Evolutionary conservation across 805 yeast species (phyloP).

Genomic region (Candida golubevii): DNA sequence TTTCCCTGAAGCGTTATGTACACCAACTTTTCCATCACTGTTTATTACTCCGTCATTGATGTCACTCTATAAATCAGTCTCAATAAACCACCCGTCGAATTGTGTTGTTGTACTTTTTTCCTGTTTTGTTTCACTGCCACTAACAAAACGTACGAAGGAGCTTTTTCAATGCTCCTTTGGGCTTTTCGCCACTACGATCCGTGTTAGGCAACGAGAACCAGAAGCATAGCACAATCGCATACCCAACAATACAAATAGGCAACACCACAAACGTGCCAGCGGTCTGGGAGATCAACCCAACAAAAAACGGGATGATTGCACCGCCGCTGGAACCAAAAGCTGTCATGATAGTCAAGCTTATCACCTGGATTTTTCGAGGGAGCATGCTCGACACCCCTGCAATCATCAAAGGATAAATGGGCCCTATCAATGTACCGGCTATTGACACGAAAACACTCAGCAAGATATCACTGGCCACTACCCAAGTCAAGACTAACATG

Average conservation of each 20-base stretch:
- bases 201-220: slow-evolving; percentile 19
- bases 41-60: no score
- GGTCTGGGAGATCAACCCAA: slow-evolving; percentile 20
- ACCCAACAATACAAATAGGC: slow-evolving; percentile 20
- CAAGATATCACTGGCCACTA: slow-evolving; percentile 10
- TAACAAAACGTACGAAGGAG: no score
- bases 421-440: slow-evolving; percentile 20
- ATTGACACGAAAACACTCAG: slow-evolving; percentile 18
- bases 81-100: no score
- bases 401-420: slow-evolving; percentile 22
- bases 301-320: slow-evolving; percentile 21
- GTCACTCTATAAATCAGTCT: no score
- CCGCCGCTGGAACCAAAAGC: slow-evolving; percentile 26
- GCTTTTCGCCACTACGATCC: slow-evolving; percentile 6
- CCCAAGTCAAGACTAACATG: slow-evolving; percentile 18
- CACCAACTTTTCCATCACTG: no score
- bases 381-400: slow-evolving; percentile 18
- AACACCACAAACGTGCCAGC: slow-evolving; percentile 22
- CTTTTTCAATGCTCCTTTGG: no score
- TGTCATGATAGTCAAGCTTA: slow-evolving; percentile 21
- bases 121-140: no score
- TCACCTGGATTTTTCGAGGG: slow-evolving; percentile 23
- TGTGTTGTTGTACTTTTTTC: no score
- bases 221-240: slow-evolving; percentile 13
- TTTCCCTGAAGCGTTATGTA: no score